Percentiles rank a stretch among this genome's conserved stretches.
Conservation (phyloP, 2,329 filamentous ascomycete genomes). For the Juglanconis sp. region DNA sequence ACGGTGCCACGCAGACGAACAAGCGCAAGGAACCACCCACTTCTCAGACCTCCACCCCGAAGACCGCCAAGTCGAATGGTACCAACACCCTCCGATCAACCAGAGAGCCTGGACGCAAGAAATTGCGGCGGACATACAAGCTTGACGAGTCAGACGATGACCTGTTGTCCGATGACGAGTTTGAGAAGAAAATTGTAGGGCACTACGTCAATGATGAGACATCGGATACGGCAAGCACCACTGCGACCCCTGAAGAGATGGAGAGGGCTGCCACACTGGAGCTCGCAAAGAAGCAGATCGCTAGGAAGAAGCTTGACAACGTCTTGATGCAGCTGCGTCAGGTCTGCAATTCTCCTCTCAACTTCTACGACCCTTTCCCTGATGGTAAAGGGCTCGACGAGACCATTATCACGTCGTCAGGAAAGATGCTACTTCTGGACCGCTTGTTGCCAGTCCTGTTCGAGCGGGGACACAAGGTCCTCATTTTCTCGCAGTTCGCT, state of each 20-base stretch:
- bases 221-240: slow-evolving; percentile 30
- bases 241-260: slow-evolving; percentile 55
- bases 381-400: slow-evolving; percentile 67
- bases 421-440: slow-evolving; percentile 94
- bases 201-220: slow-evolving; percentile 45
- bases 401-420: slow-evolving; percentile 78
- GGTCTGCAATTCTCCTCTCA: slow-evolving; percentile 90
- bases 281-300: slow-evolving; percentile 82
- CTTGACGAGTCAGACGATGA: slow-evolving; percentile 59
- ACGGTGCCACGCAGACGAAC: slow-evolving; percentile 12
- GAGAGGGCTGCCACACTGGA: slow-evolving; percentile 67
- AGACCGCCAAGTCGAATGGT: slow-evolving; percentile 72
- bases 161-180: slow-evolving; percentile 76
- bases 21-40: slow-evolving; percentile 36
- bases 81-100: slow-evolving; percentile 65
- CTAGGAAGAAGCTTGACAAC: slow-evolving; percentile 88
- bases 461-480: slow-evolving; percentile 74
- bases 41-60: slow-evolving; percentile 41
- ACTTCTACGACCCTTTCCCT: slow-evolving; percentile 89
- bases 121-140: slow-evolving; percentile 43
- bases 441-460: slow-evolving; percentile 77
- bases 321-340: slow-evolving; percentile 87
- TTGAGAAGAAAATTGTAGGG: slow-evolving; percentile 72
- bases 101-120: slow-evolving; percentile 50
- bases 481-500: slow-evolving; percentile 97